Base-by-base conservation (phyloP, 352 stramenopile genomes). In the Globisporangium nodosum region DNA sequence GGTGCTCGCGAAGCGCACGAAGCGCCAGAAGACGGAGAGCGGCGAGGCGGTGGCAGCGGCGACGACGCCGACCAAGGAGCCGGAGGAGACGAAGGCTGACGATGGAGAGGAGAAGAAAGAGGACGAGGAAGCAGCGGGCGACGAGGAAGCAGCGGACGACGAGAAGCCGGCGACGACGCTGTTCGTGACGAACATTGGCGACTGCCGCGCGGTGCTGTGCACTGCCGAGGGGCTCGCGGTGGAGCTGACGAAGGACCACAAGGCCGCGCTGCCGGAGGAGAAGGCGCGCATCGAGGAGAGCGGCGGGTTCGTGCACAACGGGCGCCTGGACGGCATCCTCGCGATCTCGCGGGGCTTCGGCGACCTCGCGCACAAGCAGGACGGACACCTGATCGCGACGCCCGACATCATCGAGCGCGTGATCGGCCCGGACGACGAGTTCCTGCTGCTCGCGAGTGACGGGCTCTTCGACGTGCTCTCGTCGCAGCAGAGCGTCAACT, bases 381-480 rank as follows among this genome's bases (percentile, higher is more conserved):
- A 89, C 56, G 87, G 87, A n/a, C 85, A 94, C 55, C 66, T 96
- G 56, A 88, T 92, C 39, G 76, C 80, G 11, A 85, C 79, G n/a
- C 88, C 86, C 12, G 86, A 96, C 56, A 81, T 96, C 27, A 68
- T 83, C 40, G 81, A 88, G 64, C 83, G 84, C 48, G 39, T 71
- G 2, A 71, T 95, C 48, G 53, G 68, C 0, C 49, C 67, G 0
- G 78, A 82, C 16, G 90, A 97, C 58, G 87, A 96, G 63, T 97
- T 97, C 58, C 39, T 97, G 58, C 74, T 97, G 56, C 74, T 96
- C 7, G 88, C 87, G n/a, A 96, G 88, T 56, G 90, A 97, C 58
- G 90, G 90, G 6, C 74, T 97, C 27, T 97, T 96, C 64, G 90
- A 97, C 58, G 88, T 97, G 30, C 66, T 97, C 18, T 87, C 88